A percentile compares a stretch with the other conserved stretches of the same genome.
Conservation (phyloP, 306 rosid genomes). For the Vigna reflexopilosa region DNA sequence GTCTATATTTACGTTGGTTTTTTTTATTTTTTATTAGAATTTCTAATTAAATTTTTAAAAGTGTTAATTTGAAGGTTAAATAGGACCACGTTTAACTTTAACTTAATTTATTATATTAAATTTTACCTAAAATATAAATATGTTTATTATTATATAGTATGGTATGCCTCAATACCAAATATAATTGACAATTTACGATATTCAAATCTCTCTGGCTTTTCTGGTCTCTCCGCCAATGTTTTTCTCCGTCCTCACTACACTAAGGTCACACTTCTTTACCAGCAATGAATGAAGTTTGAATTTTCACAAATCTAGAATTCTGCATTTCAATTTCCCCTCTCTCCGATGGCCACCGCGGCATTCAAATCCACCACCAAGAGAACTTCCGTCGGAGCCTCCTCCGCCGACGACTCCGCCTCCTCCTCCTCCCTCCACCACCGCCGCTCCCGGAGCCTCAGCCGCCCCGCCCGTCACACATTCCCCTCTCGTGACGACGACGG, state of each 20-base stretch:
- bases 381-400: slow-evolving; percentile 61
- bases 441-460: slow-evolving; percentile 93
- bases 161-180: not conserved
- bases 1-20: too few relatives aligned
- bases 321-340: not conserved
- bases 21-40: too few relatives aligned
- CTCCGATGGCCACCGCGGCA: slow-evolving; percentile 85
- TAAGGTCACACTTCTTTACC: slow-evolving; percentile 12
- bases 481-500: slow-evolving; percentile 48
- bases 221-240: slow-evolving; percentile 37
- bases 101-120: too few relatives aligned
- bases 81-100: too few relatives aligned
- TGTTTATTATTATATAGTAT: not conserved
- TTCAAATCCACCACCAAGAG: slow-evolving; percentile 95
- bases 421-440: slow-evolving; percentile 67
- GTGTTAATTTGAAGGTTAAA: too few relatives aligned
- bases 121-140: too few relatives aligned
- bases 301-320: slow-evolving; percentile 31
- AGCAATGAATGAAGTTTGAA: slow-evolving; percentile 4
- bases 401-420: slow-evolving; percentile 59
- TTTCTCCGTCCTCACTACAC: not conserved
- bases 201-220: slow-evolving; percentile 25
- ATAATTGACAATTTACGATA: slow-evolving; percentile 3
- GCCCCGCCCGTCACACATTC: slow-evolving; percentile 59
- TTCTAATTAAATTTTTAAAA: too few relatives aligned